Evolutionary conservation across 108 stramenopile species (phyloP).

Genomic region (Cyclotella kingstonii): DNA sequence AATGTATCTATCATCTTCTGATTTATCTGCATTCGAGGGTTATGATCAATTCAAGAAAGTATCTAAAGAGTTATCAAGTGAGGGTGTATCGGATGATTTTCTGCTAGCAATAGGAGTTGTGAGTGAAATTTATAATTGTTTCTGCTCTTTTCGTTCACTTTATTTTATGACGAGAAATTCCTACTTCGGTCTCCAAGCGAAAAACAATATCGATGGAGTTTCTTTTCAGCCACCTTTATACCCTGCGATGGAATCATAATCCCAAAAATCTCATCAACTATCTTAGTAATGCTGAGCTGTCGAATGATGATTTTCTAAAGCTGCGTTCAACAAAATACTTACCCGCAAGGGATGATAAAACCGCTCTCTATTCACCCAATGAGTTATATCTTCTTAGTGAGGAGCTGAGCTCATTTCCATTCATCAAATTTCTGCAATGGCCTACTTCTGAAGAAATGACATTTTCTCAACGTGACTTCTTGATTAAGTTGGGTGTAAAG

Average conservation of each 20-base stretch:
- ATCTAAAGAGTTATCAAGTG: slow-evolving; percentile 34
- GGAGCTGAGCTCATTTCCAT: slow-evolving; percentile 62
- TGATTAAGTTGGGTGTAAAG: slow-evolving; percentile 55
- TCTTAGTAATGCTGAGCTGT: slow-evolving; percentile 57
- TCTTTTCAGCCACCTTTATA: slow-evolving; percentile 66
- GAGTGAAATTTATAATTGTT: not conserved
- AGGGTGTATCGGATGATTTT: slow-evolving; percentile 67
- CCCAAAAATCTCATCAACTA: slow-evolving; percentile 77
- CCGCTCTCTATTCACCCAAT: slow-evolving; percentile 59
- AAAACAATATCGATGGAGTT: slow-evolving; percentile 76
- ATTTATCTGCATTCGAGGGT: slow-evolving; percentile 67
- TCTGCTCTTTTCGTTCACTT: no score
- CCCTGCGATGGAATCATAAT: slow-evolving; percentile 60
- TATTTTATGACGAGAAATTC: no score
- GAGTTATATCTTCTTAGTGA: slow-evolving; percentile 49
- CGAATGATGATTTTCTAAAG: slow-evolving; percentile 54
- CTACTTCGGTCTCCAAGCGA: slow-evolving; percentile 11
- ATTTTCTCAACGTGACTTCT: slow-evolving; percentile 58
- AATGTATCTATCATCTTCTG: slow-evolving; percentile 66
- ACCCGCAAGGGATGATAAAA: slow-evolving; percentile 62
- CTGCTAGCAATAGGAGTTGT: slow-evolving; percentile 60
- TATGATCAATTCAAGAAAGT: slow-evolving; percentile 41
- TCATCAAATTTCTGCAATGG: slow-evolving; percentile 69
- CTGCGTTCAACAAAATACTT: slow-evolving; percentile 61
- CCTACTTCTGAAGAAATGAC: slow-evolving; percentile 55